These are phyloP conservation scores for Dioscorea alata DNA, from an alignment of 106 monocot species.

Conservation along the genomic window DNA sequence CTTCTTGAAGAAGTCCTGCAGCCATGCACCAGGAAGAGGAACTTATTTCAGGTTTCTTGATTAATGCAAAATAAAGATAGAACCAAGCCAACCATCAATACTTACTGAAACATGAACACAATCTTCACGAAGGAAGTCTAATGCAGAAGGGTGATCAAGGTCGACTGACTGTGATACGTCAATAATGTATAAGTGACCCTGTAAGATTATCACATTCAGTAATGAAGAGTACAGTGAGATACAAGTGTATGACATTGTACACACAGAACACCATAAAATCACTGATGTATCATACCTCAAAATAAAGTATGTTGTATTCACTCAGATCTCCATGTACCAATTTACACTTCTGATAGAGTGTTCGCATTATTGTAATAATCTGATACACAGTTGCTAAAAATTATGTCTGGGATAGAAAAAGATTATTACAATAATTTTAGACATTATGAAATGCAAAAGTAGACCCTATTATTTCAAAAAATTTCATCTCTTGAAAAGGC, in stretches of 20 bases:
- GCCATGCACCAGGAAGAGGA: not conserved
- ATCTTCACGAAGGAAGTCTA: slow-evolving; percentile 87
- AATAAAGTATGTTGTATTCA: slow-evolving; percentile 98
- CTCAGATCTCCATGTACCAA: slow-evolving; percentile 98
- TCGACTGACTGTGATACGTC: slow-evolving; percentile 98
- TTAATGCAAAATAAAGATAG: not conserved
- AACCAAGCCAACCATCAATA: slow-evolving; percentile 10
- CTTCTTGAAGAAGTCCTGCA: slow-evolving; percentile 95
- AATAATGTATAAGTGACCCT: slow-evolving; percentile 95
- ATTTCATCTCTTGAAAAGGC: no score
- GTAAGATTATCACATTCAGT: slow-evolving; percentile 7
- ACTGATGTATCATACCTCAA: slow-evolving; percentile 43
- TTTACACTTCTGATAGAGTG: slow-evolving; percentile 90
- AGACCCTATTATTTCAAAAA: no score
- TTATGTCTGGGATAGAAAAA: not conserved
- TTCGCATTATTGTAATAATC: slow-evolving; percentile 89
- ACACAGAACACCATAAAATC: not conserved
- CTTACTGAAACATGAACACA: slow-evolving; percentile 90
- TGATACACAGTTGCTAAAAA: slow-evolving; percentile 7
- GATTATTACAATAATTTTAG: no score
- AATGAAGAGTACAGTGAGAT: not conserved
- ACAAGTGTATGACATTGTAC: not conserved
- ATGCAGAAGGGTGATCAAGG: slow-evolving; percentile 87
- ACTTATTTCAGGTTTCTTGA: not conserved
- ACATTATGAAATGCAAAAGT: no score